Evolutionary conservation across 148 eudicot species (phyloP).

Genomic region (Rhododendron griersonianum): DNA sequence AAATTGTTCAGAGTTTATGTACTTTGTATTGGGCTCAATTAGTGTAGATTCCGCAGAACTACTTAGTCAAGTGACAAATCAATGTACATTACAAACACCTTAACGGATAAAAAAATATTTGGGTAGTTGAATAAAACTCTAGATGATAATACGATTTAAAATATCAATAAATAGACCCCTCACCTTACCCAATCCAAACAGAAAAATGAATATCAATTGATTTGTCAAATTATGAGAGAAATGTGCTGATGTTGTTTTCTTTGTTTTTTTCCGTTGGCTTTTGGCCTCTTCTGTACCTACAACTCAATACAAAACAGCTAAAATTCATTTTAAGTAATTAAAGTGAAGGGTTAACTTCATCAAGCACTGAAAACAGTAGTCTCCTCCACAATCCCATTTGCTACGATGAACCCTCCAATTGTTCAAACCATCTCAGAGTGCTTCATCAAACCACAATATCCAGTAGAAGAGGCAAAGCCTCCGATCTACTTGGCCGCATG

Average conservation of each 20-base stretch:
- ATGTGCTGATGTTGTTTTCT: no score
- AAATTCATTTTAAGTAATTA: not conserved
- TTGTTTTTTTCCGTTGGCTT: not conserved
- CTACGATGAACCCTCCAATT: not conserved
- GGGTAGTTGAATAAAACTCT: not conserved
- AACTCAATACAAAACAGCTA: not conserved
- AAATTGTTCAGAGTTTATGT: no score
- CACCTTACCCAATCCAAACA: no score
- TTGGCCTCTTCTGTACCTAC: not conserved
- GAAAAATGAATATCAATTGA: no score
- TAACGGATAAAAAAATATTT: no score
- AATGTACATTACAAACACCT: not conserved
- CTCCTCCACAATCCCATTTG: not conserved
- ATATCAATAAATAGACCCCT: no score
- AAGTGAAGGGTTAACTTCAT: not conserved
- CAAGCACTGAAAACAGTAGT: not conserved
- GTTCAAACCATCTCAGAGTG: not conserved
- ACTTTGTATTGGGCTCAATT: no score
- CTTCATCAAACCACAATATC: not conserved
- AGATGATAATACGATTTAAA: no score
- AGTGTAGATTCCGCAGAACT: no score
- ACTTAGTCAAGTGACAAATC: not conserved
- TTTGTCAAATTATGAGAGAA: no score
- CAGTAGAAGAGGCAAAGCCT: not conserved
- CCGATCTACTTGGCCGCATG: constrained; percentile 23